These are phyloP conservation scores for Populus alba DNA, from an alignment of 345 rosid species.

Conservation along the genomic window DNA sequence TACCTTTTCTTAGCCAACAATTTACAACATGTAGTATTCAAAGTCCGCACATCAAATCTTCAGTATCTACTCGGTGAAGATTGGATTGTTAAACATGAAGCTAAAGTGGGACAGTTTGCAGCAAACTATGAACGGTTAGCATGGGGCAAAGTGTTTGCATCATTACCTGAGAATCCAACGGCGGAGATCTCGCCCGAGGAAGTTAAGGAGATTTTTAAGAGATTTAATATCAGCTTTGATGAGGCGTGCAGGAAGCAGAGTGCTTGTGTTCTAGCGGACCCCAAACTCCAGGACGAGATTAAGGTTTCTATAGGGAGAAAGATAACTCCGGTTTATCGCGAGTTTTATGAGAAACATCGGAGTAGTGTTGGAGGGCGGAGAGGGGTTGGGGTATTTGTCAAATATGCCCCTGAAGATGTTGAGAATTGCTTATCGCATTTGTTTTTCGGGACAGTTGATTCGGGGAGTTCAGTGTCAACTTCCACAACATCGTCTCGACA, in stretches of 20 bases:
- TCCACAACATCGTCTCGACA: constrained; percentile 11
- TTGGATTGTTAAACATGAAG: constrained; percentile 26
- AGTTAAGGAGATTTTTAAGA: constrained; percentile 40
- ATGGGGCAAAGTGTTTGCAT: constrained; percentile 27
- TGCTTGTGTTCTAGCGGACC: constrained; percentile 43
- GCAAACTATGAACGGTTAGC: constrained; percentile 26
- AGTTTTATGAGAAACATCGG: constrained; percentile 38
- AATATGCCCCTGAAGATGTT: constrained; percentile 30
- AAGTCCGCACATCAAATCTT: constrained; percentile 25
- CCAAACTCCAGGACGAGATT: constrained; percentile 53
- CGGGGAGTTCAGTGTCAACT: constrained; percentile 1
- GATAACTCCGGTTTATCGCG: constrained; percentile 42
- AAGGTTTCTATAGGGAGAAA: constrained; percentile 41
- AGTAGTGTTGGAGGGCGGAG: background rate
- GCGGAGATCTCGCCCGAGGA: constrained; percentile 32
- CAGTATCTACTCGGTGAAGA: constrained; percentile 25
- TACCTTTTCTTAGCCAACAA: constrained; percentile 35
- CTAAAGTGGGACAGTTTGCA: constrained; percentile 19
- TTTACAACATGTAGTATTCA: constrained; percentile 12
- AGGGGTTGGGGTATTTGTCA: constrained; percentile 2
- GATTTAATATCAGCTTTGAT: constrained; percentile 53
- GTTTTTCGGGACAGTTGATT: constrained; percentile 13
- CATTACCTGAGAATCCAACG: constrained; percentile 46
- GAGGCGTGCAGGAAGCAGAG: constrained; percentile 50
- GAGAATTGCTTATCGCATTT: constrained; percentile 29